Conservation (phyloP, 768 basidiomycete genomes). For the Lentinula lateritia region DNA sequence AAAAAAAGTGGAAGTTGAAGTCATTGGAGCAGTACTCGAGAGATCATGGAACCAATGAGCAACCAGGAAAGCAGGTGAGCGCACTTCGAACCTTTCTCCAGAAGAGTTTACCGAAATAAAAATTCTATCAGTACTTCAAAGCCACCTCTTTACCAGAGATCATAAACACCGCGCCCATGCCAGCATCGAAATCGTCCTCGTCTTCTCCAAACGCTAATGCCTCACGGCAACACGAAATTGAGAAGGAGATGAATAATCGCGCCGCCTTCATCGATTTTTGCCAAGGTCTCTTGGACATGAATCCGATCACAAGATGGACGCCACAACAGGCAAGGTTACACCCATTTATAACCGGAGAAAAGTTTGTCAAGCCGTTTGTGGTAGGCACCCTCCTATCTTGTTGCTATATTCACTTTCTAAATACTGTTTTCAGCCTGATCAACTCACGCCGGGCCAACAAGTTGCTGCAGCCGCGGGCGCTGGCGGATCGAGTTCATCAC, state of each 20-base stretch:
- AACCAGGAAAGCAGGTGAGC: constrained; percentile 76
- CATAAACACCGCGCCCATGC: constrained; percentile 93
- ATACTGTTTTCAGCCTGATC: constrained; percentile 42
- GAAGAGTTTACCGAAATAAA: background rate
- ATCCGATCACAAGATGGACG: constrained; percentile 94
- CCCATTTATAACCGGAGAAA: constrained; percentile 98
- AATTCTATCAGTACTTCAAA: constrained; percentile 73
- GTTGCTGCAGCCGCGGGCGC: constrained; percentile 5
- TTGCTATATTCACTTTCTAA: background rate
- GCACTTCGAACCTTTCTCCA: background rate
- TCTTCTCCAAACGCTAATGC: constrained; percentile 3
- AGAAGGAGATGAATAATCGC: constrained; percentile 93
- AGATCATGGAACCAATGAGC: constrained; percentile 93
- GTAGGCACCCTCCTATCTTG: constrained; percentile 36
- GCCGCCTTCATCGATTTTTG: constrained; percentile 98
- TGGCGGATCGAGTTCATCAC: background rate
- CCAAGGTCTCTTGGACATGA: constrained; percentile 87
- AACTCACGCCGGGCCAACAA: constrained; percentile 23
- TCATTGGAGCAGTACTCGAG: constrained; percentile 91
- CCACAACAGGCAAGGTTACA: constrained; percentile 94
- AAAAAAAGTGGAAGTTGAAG: constrained; percentile 86
- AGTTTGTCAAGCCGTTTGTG: constrained; percentile 81
- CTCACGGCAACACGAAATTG: constrained; percentile 67
- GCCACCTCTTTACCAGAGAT: constrained; percentile 91
- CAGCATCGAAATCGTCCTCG: constrained; percentile 64